Conservation (phyloP, 345 rosid species). For the Salix purpurea region DNA sequence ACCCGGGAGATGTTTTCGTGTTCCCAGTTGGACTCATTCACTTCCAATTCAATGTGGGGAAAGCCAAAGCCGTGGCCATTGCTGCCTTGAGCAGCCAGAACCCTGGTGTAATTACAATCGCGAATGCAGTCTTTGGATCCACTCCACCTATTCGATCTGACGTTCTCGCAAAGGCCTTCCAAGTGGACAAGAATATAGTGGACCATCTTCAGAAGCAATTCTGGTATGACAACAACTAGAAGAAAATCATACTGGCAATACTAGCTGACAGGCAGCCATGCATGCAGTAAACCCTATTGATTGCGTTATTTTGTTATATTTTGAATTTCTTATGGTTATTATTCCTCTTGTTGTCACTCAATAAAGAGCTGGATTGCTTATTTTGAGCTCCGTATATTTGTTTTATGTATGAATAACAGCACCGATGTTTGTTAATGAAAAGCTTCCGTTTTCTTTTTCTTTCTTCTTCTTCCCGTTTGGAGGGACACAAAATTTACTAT, state of each 20-base stretch:
- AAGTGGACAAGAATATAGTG: constrained; percentile 4
- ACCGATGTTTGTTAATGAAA: no score
- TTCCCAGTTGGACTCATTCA: constrained; percentile 17
- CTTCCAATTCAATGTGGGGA: constrained; percentile 19
- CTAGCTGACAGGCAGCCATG: background rate
- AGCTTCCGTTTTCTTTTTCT: no score
- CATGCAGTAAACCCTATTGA: background rate
- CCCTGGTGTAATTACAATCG: constrained; percentile 8
- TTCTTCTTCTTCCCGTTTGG: no score
- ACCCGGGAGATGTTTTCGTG: constrained; percentile 13
- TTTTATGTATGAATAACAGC: no score
- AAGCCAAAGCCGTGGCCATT: constrained; percentile 1
- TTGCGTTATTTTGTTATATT: background rate
- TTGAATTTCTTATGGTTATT: no score
- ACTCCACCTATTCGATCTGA: background rate
- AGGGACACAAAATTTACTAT: no score
- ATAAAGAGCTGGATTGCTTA: no score
- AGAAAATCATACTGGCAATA: background rate
- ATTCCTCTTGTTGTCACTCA: no score
- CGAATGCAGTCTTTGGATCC: constrained; percentile 11
- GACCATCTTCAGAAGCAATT: constrained; percentile 1
- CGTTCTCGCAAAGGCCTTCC: constrained; percentile 16
- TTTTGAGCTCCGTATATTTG: no score
- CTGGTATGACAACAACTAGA: background rate
- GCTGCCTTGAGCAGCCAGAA: constrained; percentile 12